Conservation (phyloP, 169 alveolate species). For the Plasmodium gonderi region DNA sequence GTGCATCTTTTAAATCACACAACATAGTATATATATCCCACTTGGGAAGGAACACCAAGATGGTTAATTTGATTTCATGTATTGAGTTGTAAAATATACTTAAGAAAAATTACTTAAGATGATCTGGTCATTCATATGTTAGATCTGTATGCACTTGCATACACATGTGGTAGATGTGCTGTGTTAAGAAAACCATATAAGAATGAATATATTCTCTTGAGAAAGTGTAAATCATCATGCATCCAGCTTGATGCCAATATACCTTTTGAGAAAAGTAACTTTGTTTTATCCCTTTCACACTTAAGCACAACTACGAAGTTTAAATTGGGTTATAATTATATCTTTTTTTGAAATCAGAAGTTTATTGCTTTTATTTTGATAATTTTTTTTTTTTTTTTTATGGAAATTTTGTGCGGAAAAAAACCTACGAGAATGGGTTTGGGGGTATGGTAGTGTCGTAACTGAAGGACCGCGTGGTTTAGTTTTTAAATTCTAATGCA, state of each 20-base stretch:
- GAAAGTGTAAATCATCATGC: too few relatives aligned
- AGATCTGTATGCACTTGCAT: too few relatives aligned
- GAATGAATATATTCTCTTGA: too few relatives aligned
- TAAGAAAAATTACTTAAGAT: too few relatives aligned
- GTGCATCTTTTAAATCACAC: background rate
- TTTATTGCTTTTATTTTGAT: background rate
- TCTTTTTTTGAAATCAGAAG: background rate
- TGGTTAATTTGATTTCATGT: conserved; percentile 1
- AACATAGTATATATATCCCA: background rate
- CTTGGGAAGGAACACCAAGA: background rate
- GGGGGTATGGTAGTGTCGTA: too few relatives aligned
- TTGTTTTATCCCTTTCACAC: background rate
- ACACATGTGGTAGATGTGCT: too few relatives aligned
- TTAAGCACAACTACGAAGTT: background rate
- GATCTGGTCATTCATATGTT: too few relatives aligned
- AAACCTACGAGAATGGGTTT: background rate
- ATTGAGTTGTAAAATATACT: too few relatives aligned
- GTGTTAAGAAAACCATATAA: too few relatives aligned
- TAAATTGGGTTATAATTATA: background rate
- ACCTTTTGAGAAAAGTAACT: too few relatives aligned
- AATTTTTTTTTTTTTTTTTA: background rate
- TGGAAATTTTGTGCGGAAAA: background rate
- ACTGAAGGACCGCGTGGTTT: background rate
- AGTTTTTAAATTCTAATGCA: background rate
- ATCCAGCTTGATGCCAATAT: too few relatives aligned